Percentiles rank a stretch among this genome's conserved stretches.
These are phyloP conservation scores for Annulohypoxylon truncatum DNA, from an alignment of 2,329 filamentous ascomycete species.

Conservation along the genomic window DNA sequence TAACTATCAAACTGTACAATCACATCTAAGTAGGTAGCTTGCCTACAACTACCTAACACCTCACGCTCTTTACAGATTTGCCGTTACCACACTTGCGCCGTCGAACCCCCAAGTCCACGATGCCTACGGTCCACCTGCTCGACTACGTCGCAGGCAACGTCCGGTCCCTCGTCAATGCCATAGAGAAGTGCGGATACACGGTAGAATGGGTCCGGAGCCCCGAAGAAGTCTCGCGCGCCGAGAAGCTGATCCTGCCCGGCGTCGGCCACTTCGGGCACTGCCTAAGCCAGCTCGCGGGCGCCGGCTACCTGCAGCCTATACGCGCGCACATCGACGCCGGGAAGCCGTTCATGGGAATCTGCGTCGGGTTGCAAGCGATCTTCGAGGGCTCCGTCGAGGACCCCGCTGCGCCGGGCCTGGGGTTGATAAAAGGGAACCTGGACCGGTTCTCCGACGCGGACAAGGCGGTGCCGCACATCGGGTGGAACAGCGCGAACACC, in stretches of 20 bases:
- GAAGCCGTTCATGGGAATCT: slow-evolving; percentile 99
- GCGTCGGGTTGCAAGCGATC: slow-evolving; percentile 90
- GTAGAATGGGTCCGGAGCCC: slow-evolving; percentile 93
- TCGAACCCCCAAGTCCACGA: slow-evolving; percentile 53
- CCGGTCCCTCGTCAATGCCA: slow-evolving; percentile 94
- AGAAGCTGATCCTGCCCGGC: slow-evolving; percentile 95
- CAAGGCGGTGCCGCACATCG: slow-evolving; percentile 98
- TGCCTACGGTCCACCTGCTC: slow-evolving; percentile 81
- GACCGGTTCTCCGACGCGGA: slow-evolving; percentile 78
- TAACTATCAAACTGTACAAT: slow-evolving; percentile 1
- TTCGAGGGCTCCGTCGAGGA: slow-evolving; percentile 89
- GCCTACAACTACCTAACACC: not conserved
- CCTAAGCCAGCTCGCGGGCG: slow-evolving; percentile 81
- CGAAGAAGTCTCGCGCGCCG: slow-evolving; percentile 83
- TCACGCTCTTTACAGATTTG: not conserved
- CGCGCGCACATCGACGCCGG: slow-evolving; percentile 83
- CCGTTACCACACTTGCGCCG: not conserved
- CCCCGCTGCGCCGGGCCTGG: slow-evolving; percentile 76
- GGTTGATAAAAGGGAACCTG: slow-evolving; percentile 76
- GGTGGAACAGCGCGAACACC: slow-evolving; percentile 92
- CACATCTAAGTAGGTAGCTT: not conserved
- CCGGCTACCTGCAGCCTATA: slow-evolving; percentile 87
- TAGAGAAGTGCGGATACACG: slow-evolving; percentile 92
- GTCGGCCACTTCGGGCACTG: slow-evolving; percentile 99
- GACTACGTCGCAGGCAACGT: slow-evolving; percentile 98